These are phyloP conservation scores for Glonium stellatum DNA, from an alignment of 495 filamentous ascomycete genomes.

Conservation along the genomic window DNA sequence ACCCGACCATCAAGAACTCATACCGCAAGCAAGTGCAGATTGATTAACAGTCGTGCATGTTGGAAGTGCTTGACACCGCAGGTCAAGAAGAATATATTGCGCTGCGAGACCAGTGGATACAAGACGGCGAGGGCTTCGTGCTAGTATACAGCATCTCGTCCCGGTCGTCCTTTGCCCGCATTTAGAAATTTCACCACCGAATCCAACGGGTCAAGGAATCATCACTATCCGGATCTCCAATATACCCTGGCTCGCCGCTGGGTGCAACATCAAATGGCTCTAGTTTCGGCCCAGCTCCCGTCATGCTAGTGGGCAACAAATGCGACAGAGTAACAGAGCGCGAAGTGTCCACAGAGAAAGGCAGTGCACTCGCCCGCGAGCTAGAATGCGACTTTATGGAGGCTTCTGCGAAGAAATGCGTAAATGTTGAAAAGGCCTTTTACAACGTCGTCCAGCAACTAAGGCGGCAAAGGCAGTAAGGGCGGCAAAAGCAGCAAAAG, in stretches of 20 bases:
- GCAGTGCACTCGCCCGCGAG: slow-evolving; percentile 80
- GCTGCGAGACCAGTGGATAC: slow-evolving; percentile 94
- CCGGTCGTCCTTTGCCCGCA: slow-evolving; percentile 85
- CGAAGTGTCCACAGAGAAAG: slow-evolving; percentile 94
- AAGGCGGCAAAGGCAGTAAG: slow-evolving; percentile 51
- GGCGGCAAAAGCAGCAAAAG: background rate
- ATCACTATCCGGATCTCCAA: slow-evolving; percentile 62
- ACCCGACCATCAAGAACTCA: slow-evolving; percentile 94
- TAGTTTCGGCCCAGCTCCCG: slow-evolving; percentile 64
- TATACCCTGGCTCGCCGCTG: slow-evolving; percentile 61
- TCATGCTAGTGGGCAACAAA: slow-evolving; percentile 99
- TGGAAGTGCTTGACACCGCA: slow-evolving; percentile 95
- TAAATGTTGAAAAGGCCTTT: slow-evolving; percentile 98
- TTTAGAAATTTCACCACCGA: slow-evolving; percentile 90
- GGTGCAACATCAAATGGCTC: slow-evolving; percentile 54
- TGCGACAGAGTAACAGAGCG: slow-evolving; percentile 94
- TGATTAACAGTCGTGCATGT: slow-evolving; percentile 95
- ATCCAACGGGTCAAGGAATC: slow-evolving; percentile 97
- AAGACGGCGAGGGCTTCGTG: slow-evolving; percentile 94
- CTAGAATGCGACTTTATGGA: slow-evolving; percentile 96
- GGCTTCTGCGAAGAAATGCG: slow-evolving; percentile 95
- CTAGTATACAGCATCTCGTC: slow-evolving; percentile 97
- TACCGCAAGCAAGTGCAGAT: slow-evolving; percentile 98
- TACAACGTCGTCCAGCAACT: slow-evolving; percentile 93
- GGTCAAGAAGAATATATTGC: slow-evolving; percentile 99